Evolutionary conservation across 345 rosid genomes (phyloP), one percentile per base, ranked within the genome.

Genomic region (Nasturtium officinale): DNA sequence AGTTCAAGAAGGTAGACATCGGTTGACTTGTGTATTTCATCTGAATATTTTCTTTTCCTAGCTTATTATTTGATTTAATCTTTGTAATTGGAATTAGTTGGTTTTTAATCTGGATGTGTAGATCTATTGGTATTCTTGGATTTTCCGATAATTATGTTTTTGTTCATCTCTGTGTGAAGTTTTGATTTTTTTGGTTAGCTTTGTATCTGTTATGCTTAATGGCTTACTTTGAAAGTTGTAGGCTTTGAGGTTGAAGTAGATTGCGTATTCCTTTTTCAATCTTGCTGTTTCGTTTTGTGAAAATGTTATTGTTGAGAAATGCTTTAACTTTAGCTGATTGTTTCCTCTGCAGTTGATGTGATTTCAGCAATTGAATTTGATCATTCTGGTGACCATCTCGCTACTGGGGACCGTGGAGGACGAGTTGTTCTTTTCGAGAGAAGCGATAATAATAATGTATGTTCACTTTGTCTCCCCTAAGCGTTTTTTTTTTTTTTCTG

Each of bases 331-430:
- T 75, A 60, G 75, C 48, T 67, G 40, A 53, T 72, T 72, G 64
- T 72, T 65, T 80, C 53, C 15, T 70, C 64, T 81, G 86, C 93
- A 92, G 98, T 89, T 81, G 98, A 92, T 82, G 80, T 92, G 61
- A 92, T 90, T 64, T 88, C 98, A 25, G 96, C 96, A 13, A 87
- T 92, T 38, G 96, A 92, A 73, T 92, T 92, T 76, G 93, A 92
- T 84, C 82, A 73, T 82, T 77, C 79, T 40, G 98, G 98, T 2
- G 83, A 89, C 58, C 89, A 90, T 74, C 96, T 92, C 18, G 98
- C 96, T 58, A 90, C 98, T 63, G 98, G 98, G 52, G 98, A 92
- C 71, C 96, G 97, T 81, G 98, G 98, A 63, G 98, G 98, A 37
- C 80, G 98, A 20, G 98, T 90, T 78, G 98, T 92, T 82, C 86